Conservation (phyloP, 805 yeast species). For the Monosporozyma siamensis region DNA sequence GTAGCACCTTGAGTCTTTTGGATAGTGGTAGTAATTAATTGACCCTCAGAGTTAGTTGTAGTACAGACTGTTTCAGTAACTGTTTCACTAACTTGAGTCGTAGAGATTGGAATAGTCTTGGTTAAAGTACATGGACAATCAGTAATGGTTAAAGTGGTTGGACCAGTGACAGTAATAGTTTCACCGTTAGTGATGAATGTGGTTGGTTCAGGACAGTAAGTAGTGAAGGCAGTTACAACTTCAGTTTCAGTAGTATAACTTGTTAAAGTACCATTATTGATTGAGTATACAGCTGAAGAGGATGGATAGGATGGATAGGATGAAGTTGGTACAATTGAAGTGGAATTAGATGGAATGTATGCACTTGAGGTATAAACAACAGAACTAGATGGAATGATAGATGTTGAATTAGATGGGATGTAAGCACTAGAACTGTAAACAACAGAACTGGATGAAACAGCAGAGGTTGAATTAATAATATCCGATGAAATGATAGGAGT, state of each 20-base stretch:
- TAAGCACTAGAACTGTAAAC: no score
- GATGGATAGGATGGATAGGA: no score
- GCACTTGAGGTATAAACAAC: slow-evolving; percentile 4
- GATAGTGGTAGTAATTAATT: slow-evolving; percentile 2
- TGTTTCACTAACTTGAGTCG: background rate
- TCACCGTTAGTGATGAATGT: slow-evolving; percentile 51
- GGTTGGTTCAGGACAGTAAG: slow-evolving; percentile 78
- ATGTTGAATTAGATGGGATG: no score
- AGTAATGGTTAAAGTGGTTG: slow-evolving; percentile 78
- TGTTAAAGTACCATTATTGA: slow-evolving; percentile 3
- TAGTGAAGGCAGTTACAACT: slow-evolving; percentile 63
- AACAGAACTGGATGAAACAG: no score
- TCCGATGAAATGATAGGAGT: no score
- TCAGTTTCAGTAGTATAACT: slow-evolving; percentile 13
- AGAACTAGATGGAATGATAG: no score
- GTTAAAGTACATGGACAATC: slow-evolving; percentile 53
- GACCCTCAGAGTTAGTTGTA: background rate
- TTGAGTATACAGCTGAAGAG: background rate
- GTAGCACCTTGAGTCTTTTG: background rate
- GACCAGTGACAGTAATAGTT: slow-evolving; percentile 66
- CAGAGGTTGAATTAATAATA: no score
- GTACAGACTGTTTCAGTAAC: background rate
- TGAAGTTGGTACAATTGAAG: no score
- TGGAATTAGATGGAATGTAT: slow-evolving; percentile 8
- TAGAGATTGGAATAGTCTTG: slow-evolving; percentile 6